A percentile compares a stretch with the other conserved stretches of the same genome.
These are phyloP conservation scores for Mycosphaerelloides madeirae DNA, from an alignment of 2,329 filamentous ascomycete species.

Conservation along the genomic window DNA sequence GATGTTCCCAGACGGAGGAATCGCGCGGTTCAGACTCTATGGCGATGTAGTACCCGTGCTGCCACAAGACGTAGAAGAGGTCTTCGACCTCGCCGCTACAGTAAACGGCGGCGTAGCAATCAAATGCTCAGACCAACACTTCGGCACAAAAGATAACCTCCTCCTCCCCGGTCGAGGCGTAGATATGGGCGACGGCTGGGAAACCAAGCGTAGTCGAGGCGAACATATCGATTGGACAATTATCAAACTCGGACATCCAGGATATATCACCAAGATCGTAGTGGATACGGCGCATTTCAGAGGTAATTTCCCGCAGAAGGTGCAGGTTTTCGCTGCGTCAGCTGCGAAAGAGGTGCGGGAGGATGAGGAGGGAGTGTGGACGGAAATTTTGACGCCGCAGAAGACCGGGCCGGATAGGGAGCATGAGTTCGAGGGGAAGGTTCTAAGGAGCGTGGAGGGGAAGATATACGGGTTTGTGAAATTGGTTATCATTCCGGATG, in stretches of 20 bases:
- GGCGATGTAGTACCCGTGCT: slow-evolving; percentile 73
- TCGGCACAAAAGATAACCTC: slow-evolving; percentile 74
- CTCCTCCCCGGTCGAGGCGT: slow-evolving; percentile 72
- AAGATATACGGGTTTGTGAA: slow-evolving; percentile 75
- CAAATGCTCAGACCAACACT: slow-evolving; percentile 77
- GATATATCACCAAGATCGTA: slow-evolving; percentile 60
- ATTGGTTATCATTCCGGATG: slow-evolving; percentile 88
- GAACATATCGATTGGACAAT: slow-evolving; percentile 80
- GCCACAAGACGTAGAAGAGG: slow-evolving; percentile 58
- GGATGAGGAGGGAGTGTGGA: slow-evolving; percentile 58
- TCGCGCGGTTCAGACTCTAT: slow-evolving; percentile 73
- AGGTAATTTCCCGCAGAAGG: slow-evolving; percentile 76
- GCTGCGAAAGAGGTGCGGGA: slow-evolving; percentile 52
- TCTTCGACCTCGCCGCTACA: slow-evolving; percentile 72
- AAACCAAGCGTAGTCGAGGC: slow-evolving; percentile 69
- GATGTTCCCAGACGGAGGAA: slow-evolving; percentile 83
- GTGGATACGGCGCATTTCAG: slow-evolving; percentile 80
- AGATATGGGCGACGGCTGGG: slow-evolving; percentile 88
- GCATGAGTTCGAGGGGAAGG: slow-evolving; percentile 54
- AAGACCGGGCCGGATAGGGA: slow-evolving; percentile 69
- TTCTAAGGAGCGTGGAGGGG: slow-evolving; percentile 47
- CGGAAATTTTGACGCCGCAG: slow-evolving; percentile 60
- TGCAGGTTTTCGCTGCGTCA: slow-evolving; percentile 60
- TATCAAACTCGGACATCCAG: slow-evolving; percentile 64
- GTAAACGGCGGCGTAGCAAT: slow-evolving; percentile 74